phyloP scores from a whole-genome alignment of 345 rosid genomes.

The Hypericum androsaemum region DNA sequence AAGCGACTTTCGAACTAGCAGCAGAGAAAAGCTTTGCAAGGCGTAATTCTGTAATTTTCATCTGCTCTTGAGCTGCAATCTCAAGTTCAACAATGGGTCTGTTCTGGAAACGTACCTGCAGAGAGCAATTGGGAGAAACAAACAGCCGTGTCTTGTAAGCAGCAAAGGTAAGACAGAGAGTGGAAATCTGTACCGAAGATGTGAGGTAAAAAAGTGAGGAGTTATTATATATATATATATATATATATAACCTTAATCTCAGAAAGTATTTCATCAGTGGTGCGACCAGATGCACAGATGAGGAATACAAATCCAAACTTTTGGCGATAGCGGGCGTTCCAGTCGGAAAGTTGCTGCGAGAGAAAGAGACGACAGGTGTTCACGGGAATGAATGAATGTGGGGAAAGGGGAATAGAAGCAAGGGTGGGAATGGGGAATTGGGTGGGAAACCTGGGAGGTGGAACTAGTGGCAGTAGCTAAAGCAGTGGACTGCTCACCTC shows the following conservation, averaged over 20 bases:
- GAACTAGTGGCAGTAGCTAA: conserved; percentile 63
- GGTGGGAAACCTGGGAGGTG: conserved; percentile 44
- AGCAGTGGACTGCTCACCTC: conserved; percentile 80
- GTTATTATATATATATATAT: neutral
- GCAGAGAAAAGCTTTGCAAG: conserved; percentile 61
- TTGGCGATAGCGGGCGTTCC: conserved; percentile 57
- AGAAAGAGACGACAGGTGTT: neutral
- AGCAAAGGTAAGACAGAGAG: neutral
- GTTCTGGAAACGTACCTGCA: conserved; percentile 63
- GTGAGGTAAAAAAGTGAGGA: no score
- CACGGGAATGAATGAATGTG: neutral
- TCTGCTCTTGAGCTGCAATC: conserved; percentile 81
- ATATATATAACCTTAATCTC: conserved; percentile 55
- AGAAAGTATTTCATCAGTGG: conserved; percentile 53
- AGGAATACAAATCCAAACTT: conserved; percentile 74
- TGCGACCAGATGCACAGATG: conserved; percentile 73
- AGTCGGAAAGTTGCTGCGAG: conserved; percentile 53
- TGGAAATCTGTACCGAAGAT: neutral
- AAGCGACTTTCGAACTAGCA: conserved; percentile 23
- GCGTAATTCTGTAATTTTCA: conserved; percentile 80
- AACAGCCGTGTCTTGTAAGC: neutral
- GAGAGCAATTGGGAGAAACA: neutral
- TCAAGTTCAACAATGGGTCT: conserved; percentile 76
- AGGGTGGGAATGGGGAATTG: neutral
- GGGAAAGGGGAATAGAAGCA: neutral